phyloP scores from a whole-genome alignment of 75 land plant genomes.

The Azolla pinnata region DNA sequence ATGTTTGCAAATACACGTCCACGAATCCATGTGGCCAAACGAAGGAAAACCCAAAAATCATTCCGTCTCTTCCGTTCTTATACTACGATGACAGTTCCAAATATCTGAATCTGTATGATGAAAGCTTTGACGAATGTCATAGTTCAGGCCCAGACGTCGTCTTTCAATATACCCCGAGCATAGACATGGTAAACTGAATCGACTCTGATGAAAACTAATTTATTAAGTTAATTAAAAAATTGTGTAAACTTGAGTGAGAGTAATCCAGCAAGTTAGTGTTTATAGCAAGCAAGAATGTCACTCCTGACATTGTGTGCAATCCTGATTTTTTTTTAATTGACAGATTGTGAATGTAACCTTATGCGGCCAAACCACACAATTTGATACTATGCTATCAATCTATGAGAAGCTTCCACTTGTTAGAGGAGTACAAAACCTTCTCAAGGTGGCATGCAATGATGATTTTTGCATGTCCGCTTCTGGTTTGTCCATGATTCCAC shows the following conservation, averaged over 20 bases:
- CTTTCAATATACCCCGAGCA: slow-evolving; percentile 16
- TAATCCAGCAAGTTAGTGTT: not conserved
- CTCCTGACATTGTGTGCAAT: not conserved
- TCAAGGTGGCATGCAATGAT: slow-evolving; percentile 15
- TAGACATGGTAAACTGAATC: slow-evolving; percentile 10
- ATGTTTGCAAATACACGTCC: slow-evolving; percentile 15
- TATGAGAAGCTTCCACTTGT: slow-evolving; percentile 10
- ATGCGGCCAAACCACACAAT: slow-evolving; percentile 11
- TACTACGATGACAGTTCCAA: slow-evolving; percentile 11
- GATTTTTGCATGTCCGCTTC: slow-evolving; percentile 8
- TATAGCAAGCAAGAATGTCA: not conserved
- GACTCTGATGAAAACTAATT: not conserved
- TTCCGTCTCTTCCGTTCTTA: slow-evolving; percentile 19
- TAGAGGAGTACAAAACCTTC: not conserved
- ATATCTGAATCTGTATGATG: slow-evolving; percentile 20
- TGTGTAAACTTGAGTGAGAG: not conserved
- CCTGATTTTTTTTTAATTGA: not conserved
- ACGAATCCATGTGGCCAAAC: slow-evolving; percentile 27
- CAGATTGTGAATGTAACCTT: slow-evolving; percentile 14
- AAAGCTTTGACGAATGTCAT: slow-evolving; percentile 13
- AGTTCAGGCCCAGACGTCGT: slow-evolving; percentile 24
- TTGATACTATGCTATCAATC: slow-evolving; percentile 13
- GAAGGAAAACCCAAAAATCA: slow-evolving; percentile 15
- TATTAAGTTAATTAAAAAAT: not conserved
- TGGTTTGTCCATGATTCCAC: slow-evolving; percentile 1